Evolutionary conservation across 1,284 basidiomycete species (phyloP).

Genomic region (Ceratobasidium sp.): DNA sequence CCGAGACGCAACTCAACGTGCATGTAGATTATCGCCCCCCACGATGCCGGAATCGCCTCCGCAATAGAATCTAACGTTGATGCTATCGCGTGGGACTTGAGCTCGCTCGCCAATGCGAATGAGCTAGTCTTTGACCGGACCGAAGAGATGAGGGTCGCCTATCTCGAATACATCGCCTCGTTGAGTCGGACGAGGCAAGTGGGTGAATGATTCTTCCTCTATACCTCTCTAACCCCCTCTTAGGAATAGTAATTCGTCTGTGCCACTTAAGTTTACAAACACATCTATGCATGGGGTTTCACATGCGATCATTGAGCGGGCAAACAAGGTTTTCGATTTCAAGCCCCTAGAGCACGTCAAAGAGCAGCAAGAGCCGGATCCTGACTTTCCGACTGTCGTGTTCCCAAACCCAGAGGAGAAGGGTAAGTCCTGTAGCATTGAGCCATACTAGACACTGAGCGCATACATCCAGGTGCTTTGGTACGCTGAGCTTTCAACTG

Average conservation of each 20-base stretch:
- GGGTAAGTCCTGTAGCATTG: slow-evolving; percentile 53
- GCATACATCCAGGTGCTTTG: slow-evolving; percentile 57
- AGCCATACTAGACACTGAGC: not conserved
- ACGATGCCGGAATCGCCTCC: slow-evolving; percentile 74
- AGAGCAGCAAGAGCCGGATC: slow-evolving; percentile 73
- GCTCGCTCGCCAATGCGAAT: slow-evolving; percentile 49
- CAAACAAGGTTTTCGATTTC: slow-evolving; percentile 66
- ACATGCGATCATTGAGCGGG: slow-evolving; percentile 63
- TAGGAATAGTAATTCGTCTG: slow-evolving; percentile 26
- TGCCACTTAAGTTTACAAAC: slow-evolving; percentile 66
- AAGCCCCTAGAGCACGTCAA: slow-evolving; percentile 63
- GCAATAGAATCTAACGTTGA: slow-evolving; percentile 68
- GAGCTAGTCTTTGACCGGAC: slow-evolving; percentile 63
- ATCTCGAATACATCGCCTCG: slow-evolving; percentile 58
- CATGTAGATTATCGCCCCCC: slow-evolving; percentile 79
- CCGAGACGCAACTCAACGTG: not conserved
- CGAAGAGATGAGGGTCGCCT: slow-evolving; percentile 62
- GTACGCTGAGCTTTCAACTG: slow-evolving; percentile 48
- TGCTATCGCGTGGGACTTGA: slow-evolving; percentile 58
- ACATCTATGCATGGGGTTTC: slow-evolving; percentile 90
- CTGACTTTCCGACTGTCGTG: slow-evolving; percentile 79
- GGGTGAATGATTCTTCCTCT: not conserved
- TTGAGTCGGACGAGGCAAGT: slow-evolving; percentile 56
- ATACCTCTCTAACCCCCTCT: not conserved
- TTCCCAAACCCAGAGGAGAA: slow-evolving; percentile 91